Conservation (phyloP, 176 grass and related monocot species). For the Neostapfia colusana region DNA sequence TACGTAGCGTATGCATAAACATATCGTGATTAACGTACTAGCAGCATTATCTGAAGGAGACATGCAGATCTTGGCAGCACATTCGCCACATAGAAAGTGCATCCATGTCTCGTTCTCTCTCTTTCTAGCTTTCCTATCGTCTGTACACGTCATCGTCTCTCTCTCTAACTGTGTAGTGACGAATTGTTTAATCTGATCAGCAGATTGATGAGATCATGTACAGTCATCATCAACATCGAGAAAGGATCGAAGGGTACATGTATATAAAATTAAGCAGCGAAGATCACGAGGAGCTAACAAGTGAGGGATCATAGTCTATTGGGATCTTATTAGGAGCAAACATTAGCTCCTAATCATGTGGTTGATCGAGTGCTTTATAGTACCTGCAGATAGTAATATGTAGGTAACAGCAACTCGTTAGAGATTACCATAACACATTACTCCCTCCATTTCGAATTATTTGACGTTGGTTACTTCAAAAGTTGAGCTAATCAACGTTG, state of each 20-base stretch:
- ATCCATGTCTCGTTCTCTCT: constrained; percentile 39
- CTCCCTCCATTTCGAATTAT: too few species aligned
- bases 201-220: constrained; percentile 5
- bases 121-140: constrained; percentile 25
- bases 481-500: too few species aligned
- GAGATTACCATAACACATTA: neutral
- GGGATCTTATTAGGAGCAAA: neutral
- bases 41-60: constrained; percentile 24
- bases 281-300: constrained; percentile 44
- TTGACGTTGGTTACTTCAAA: too few species aligned
- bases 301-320: constrained; percentile 1
- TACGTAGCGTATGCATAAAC: neutral
- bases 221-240: constrained; percentile 29
- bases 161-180: neutral
- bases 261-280: constrained; percentile 26
- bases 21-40: neutral
- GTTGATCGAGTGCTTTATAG: constrained; percentile 8
- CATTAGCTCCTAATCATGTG: constrained; percentile 35
- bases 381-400: neutral
- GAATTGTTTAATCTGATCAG: constrained; percentile 15
- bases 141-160: neutral
- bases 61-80: constrained; percentile 42
- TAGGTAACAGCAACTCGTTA: neutral
- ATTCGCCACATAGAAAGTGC: constrained; percentile 30
- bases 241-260: constrained; percentile 4